Evolutionary conservation across 176 grass and related monocot genomes (phyloP).

Genomic region (Juncus effusus): DNA sequence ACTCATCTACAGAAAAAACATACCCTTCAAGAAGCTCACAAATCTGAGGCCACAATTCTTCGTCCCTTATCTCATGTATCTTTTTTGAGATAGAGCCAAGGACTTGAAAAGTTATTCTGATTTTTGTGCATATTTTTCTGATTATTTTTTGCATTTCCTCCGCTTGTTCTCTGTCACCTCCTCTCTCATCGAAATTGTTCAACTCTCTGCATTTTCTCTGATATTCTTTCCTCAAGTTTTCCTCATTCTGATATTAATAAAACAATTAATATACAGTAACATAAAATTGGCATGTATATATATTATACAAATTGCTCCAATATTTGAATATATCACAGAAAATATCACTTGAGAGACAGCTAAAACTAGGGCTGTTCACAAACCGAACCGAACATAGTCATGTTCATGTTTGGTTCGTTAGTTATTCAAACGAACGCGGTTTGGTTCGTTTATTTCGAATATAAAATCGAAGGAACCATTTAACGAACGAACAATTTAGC

Average conservation of each 20-base stretch:
- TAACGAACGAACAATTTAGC: not conserved
- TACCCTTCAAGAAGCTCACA: conserved; percentile 56
- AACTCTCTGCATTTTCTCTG: conserved; percentile 29
- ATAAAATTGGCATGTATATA: too few species aligned
- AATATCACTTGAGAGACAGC: too few species aligned
- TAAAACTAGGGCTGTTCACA: too few species aligned
- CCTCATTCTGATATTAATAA: conserved; percentile 40
- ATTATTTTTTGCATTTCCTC: conserved; percentile 33
- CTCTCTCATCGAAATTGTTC: conserved; percentile 20
- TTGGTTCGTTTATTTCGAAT: too few species aligned
- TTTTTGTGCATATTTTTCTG: conserved; percentile 47
- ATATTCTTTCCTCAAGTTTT: conserved; percentile 49
- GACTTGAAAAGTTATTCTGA: conserved; percentile 44
- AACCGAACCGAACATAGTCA: too few species aligned
- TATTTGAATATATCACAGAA: too few species aligned
- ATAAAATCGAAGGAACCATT: not conserved
- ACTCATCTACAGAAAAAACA: too few species aligned
- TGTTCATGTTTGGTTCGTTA: too few species aligned
- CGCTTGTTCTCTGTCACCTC: conserved; percentile 46
- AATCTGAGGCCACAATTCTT: conserved; percentile 60
- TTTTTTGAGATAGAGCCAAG: conserved; percentile 46
- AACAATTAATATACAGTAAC: not conserved
- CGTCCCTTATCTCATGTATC: conserved; percentile 61
- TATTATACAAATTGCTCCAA: too few species aligned
- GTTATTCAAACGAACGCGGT: too few species aligned